Conservation (phyloP, 768 basidiomycete species). For the Obba rivulosa region DNA sequence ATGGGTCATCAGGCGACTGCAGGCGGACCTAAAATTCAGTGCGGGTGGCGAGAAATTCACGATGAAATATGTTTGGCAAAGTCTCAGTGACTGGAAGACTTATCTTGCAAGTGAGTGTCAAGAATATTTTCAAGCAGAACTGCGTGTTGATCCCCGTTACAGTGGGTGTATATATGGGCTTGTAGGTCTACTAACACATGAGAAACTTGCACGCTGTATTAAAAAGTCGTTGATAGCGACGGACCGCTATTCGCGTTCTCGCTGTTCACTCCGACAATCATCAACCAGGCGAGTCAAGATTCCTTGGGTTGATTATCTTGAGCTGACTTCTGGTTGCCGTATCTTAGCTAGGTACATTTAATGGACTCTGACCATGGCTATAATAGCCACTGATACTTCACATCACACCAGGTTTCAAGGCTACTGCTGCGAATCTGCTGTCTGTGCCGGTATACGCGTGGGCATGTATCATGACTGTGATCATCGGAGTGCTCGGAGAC, state of each 20-base stretch:
- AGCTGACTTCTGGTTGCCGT: not conserved
- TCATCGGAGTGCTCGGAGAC: conserved; percentile 60
- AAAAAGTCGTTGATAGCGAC: conserved; percentile 27
- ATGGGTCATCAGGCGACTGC: conserved; percentile 59
- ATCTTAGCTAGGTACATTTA: conserved; percentile 29
- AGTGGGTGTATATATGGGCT: conserved; percentile 73
- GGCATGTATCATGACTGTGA: conserved; percentile 62
- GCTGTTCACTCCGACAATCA: conserved; percentile 41
- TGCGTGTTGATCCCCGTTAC: conserved; percentile 1
- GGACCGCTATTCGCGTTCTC: conserved; percentile 52
- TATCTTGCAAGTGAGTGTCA: conserved; percentile 56
- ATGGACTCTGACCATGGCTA: not conserved
- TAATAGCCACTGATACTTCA: not conserved
- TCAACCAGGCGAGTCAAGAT: conserved; percentile 39
- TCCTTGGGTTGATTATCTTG: not conserved
- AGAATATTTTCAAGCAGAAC: not conserved
- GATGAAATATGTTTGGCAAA: conserved; percentile 51
- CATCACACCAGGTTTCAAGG: conserved; percentile 45
- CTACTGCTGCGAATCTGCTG: conserved; percentile 66
- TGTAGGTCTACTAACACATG: conserved; percentile 38
- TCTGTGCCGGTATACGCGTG: conserved; percentile 76
- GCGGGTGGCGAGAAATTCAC: conserved; percentile 56
- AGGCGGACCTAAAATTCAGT: conserved; percentile 59
- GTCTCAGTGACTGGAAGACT: conserved; percentile 67
- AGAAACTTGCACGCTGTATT: conserved; percentile 1